Percentiles rank a stretch among this genome's conserved stretches.
phyloP scores from a whole-genome alignment of 116 monocot genomes.

The Zostera marina region DNA sequence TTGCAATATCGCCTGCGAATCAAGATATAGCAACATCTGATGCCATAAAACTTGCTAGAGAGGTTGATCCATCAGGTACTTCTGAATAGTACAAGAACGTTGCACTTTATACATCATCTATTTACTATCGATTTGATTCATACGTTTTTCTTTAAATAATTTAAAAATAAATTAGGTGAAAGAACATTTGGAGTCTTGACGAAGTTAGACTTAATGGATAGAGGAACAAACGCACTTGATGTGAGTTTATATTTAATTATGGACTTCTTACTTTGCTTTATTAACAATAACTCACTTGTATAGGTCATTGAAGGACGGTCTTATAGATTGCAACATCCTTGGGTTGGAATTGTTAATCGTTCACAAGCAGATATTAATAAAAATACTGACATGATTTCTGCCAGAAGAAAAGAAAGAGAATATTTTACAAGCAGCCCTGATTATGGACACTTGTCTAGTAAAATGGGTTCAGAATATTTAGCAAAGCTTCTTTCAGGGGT shows the following conservation, averaged over 20 bases:
- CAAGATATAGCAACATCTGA: slow-evolving; percentile 99
- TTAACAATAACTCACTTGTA: not conserved
- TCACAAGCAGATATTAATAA: slow-evolving; percentile 81
- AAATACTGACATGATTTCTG: slow-evolving; percentile 66
- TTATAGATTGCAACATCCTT: slow-evolving; percentile 59
- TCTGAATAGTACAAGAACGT: not conserved
- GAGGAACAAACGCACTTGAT: slow-evolving; percentile 74
- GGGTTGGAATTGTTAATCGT: slow-evolving; percentile 84
- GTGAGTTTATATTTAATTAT: slow-evolving; percentile 16
- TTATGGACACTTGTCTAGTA: slow-evolving; percentile 68
- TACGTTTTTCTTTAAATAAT: not conserved
- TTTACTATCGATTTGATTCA: not conserved
- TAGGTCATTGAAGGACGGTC: slow-evolving; percentile 79
- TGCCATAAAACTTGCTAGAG: slow-evolving; percentile 94
- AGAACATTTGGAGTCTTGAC: slow-evolving; percentile 79
- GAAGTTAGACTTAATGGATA: slow-evolving; percentile 74
- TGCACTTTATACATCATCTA: not conserved
- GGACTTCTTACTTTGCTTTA: not conserved
- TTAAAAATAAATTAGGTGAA: slow-evolving; percentile 27
- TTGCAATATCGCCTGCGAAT: slow-evolving; percentile 96
- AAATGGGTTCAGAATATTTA: slow-evolving; percentile 92
- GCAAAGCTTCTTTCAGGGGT: slow-evolving; percentile 77
- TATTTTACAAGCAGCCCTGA: slow-evolving; percentile 70
- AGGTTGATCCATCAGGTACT: slow-evolving; percentile 91
- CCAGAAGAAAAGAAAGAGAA: slow-evolving; percentile 55